phyloP scores from a whole-genome alignment of 2,329 filamentous ascomycete genomes.

The Lomentospora prolificans region DNA sequence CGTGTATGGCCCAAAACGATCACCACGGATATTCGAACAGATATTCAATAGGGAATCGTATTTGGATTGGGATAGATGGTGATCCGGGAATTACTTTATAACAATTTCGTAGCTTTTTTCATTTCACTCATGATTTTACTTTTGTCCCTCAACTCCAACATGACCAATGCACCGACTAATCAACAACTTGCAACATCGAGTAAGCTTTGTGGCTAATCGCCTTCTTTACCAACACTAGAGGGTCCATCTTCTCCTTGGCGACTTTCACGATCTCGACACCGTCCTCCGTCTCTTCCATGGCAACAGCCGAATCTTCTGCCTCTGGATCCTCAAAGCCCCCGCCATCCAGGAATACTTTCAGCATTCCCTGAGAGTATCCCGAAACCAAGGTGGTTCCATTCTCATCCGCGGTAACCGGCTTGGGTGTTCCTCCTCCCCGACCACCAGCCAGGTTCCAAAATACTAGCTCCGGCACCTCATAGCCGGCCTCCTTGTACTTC shows the following conservation, averaged over 20 bases:
- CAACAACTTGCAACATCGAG: slow-evolving; percentile 43
- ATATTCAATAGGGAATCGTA: no score
- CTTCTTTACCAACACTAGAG: slow-evolving; percentile 34
- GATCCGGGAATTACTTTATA: no score
- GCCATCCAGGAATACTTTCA: slow-evolving; percentile 46
- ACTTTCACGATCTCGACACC: slow-evolving; percentile 14
- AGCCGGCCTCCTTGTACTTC: slow-evolving; percentile 36
- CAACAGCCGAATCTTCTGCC: slow-evolving; percentile 26
- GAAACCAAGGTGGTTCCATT: slow-evolving; percentile 38
- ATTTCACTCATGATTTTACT: background rate
- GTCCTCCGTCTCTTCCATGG: slow-evolving; percentile 23
- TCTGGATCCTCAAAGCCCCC: slow-evolving; percentile 25
- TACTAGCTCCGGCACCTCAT: slow-evolving; percentile 48
- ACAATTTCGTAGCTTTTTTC: no score
- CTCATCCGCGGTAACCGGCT: slow-evolving; percentile 36
- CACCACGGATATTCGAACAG: no score
- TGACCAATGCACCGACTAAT: no score
- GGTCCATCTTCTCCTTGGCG: slow-evolving; percentile 28
- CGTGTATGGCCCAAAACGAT: no score
- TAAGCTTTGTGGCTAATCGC: slow-evolving; percentile 44
- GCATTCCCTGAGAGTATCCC: slow-evolving; percentile 46
- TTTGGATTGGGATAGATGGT: no score
- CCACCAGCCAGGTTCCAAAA: slow-evolving; percentile 49
- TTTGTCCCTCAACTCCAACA: background rate
- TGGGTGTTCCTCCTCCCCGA: slow-evolving; percentile 21